Base-by-base conservation (phyloP, 352 stramenopile species). In the Phytophthora ramorum region DNA sequence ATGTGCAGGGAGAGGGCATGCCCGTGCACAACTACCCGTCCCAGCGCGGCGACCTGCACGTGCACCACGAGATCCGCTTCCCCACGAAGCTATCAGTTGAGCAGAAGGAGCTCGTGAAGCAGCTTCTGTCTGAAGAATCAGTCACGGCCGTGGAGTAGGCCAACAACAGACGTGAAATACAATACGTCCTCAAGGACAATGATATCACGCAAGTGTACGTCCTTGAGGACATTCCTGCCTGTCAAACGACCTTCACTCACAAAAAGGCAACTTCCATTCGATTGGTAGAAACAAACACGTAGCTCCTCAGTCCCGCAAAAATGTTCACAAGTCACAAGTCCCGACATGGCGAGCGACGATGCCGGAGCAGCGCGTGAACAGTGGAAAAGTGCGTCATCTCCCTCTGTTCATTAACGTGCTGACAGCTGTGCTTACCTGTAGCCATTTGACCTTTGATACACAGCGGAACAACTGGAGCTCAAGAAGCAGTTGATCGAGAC, bases 31-130 rank as follows among this genome's bases (percentile, higher is more conserved):
- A 92, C 66, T 91, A 81, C 48, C 85, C 85, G 22, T 94, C 85
- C 6, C 80, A 96, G 65, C 96, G 86, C 66, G 97, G 97, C 46
- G 88, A 98, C 68, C 83, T 99, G 20, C 96, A 96, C 71, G 84
- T 99, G 43, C 97, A 96, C 38, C 98, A 99, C 83, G 85, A 98
- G 57, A 95, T 99, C 24, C 78, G 91, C 50, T 99, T 99, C 68
- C 97, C 97, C 3, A 83, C 81, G 56, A 81, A 87, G 54, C 83
- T 99, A 26, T 90, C 89, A 4, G 56, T 76, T 0, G 69, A 90
- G 45, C 96, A 99, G 75, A 98, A 97, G 75, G 60, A 85, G 26
- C 70, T 93, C 26, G 76, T 93, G 26, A 77, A 85, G n/a, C 44
- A 73, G 49, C 56, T 91, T 7, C 63, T 92, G 46, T 61, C 60